A percentile compares a stretch with the other conserved stretches of the same genome.
Evolutionary conservation across 2,329 filamentous ascomycete species (phyloP).

Genomic region (Plectosphaerella plurivora): DNA sequence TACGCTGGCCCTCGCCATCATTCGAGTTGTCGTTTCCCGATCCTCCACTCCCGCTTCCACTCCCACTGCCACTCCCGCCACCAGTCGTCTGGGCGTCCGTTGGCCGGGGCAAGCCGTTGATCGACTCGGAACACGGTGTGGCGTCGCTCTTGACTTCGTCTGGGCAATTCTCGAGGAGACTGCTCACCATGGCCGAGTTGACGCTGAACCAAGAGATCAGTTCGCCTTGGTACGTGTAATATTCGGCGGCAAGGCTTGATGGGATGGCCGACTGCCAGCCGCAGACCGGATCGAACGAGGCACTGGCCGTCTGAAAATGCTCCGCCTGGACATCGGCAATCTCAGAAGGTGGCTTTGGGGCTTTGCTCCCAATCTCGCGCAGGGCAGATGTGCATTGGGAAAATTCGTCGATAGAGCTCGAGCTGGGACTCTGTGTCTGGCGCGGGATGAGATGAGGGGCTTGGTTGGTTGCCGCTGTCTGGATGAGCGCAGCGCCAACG

Average conservation of each 20-base stretch:
- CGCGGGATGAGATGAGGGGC: neutral
- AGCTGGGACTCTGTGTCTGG: neutral
- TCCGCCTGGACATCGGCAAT: conserved; percentile 2
- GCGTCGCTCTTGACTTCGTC: neutral
- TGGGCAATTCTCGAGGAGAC: neutral
- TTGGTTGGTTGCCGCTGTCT: neutral
- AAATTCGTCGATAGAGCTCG: neutral
- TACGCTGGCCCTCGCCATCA: neutral
- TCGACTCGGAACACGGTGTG: conserved; percentile 1
- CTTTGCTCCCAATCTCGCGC: neutral
- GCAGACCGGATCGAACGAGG: neutral
- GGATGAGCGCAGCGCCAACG: neutral
- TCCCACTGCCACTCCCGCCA: neutral
- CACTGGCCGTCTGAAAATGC: conserved; percentile 1
- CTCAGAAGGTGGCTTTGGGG: neutral
- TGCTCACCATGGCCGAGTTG: neutral
- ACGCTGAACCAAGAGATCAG: conserved; percentile 2
- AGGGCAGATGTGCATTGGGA: neutral
- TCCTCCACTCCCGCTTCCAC: neutral
- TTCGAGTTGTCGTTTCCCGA: neutral
- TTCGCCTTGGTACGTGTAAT: conserved; percentile 1
- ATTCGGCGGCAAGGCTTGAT: neutral
- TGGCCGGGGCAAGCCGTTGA: neutral
- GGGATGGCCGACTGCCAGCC: conserved; percentile 3
- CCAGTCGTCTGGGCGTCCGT: conserved; percentile 1